These are phyloP conservation scores for Ophiostoma montium DNA, from an alignment of 2,329 filamentous ascomycete genomes.

Conservation along the genomic window DNA sequence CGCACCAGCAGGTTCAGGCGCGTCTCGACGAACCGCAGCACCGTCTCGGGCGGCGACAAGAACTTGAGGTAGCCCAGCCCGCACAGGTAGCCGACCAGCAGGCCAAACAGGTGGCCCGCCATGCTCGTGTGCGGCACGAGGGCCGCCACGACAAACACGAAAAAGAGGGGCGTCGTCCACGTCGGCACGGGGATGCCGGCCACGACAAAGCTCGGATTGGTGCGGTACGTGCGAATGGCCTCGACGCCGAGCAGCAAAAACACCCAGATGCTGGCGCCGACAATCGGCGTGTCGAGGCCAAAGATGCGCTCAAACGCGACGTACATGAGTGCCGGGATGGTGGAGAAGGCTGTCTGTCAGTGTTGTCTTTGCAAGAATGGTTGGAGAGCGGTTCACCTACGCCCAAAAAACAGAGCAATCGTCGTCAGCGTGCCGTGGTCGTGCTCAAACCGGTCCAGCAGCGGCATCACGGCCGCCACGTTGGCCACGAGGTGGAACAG, in stretches of 20 bases:
- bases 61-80: slow-evolving; percentile 82
- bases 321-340: slow-evolving; percentile 71
- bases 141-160: slow-evolving; percentile 59
- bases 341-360: slow-evolving; percentile 47
- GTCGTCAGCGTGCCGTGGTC: slow-evolving; percentile 85
- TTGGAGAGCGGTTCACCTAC: slow-evolving; percentile 48
- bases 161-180: slow-evolving; percentile 75
- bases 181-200: slow-evolving; percentile 62
- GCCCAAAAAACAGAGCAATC: slow-evolving; percentile 77
- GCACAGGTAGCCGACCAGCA: slow-evolving; percentile 80
- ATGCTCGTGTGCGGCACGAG: slow-evolving; percentile 72
- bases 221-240: slow-evolving; percentile 69
- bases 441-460: slow-evolving; percentile 84
- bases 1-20: slow-evolving; percentile 75
- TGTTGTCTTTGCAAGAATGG: background rate
- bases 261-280: slow-evolving; percentile 86
- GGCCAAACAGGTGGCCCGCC: slow-evolving; percentile 71
- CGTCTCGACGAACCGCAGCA: slow-evolving; percentile 73
- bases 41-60: slow-evolving; percentile 77
- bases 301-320: slow-evolving; percentile 65
- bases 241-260: slow-evolving; percentile 79
- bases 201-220: slow-evolving; percentile 63
- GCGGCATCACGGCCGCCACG: slow-evolving; percentile 63
- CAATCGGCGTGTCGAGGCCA: slow-evolving; percentile 54
- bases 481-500: slow-evolving; percentile 74